Evolutionary conservation across 148 eudicot genomes (phyloP).

Genomic region (Rhododendron ferrugineum): DNA sequence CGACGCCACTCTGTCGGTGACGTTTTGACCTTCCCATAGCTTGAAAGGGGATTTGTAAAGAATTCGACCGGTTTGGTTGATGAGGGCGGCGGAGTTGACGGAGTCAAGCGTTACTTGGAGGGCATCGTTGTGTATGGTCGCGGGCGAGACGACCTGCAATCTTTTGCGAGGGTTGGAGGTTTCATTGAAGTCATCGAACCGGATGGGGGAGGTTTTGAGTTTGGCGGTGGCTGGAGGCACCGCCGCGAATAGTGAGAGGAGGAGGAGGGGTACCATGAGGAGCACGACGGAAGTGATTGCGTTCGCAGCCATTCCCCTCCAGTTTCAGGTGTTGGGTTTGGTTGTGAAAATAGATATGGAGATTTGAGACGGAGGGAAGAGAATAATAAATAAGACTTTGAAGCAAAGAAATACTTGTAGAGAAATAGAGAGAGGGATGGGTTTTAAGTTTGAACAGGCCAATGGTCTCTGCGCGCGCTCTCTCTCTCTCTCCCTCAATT

Average conservation of each 20-base stretch:
- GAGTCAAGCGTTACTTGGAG: slow-evolving; percentile 81
- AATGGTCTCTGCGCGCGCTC: too few relatives aligned
- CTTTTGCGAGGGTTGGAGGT: background rate
- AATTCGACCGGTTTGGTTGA: slow-evolving; percentile 45
- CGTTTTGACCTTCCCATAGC: slow-evolving; percentile 38
- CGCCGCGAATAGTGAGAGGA: background rate
- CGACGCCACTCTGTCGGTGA: slow-evolving; percentile 29
- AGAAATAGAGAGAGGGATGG: too few relatives aligned
- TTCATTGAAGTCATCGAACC: slow-evolving; percentile 1
- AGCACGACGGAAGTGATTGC: background rate
- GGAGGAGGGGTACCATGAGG: background rate
- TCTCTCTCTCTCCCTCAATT: too few relatives aligned
- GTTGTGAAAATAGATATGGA: background rate
- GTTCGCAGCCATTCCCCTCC: background rate
- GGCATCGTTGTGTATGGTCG: slow-evolving; percentile 41
- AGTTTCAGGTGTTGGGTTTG: background rate
- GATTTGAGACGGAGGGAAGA: background rate
- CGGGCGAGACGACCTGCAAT: slow-evolving; percentile 8
- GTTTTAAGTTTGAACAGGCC: too few relatives aligned
- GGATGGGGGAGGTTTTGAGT: background rate
- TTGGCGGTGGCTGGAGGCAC: slow-evolving; percentile 2
- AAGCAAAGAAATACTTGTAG: too few relatives aligned
- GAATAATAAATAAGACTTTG: too few relatives aligned
- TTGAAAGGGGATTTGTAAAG: slow-evolving; percentile 23
- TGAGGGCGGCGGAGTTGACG: slow-evolving; percentile 19